Base-by-base conservation (phyloP, 179 eudicot genomes). In the Camellia oleifera region DNA sequence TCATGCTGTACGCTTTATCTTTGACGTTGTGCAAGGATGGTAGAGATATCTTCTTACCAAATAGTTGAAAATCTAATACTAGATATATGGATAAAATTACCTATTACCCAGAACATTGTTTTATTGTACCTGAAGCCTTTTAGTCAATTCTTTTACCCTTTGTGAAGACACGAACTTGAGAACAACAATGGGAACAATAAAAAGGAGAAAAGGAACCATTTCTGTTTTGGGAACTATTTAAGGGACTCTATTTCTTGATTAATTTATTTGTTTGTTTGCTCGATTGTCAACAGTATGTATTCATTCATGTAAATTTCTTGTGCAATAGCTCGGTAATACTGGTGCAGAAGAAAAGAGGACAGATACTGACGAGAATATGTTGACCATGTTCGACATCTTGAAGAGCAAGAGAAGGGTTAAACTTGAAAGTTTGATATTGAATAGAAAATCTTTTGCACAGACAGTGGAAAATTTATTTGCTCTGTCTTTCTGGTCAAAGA, bases 251-350 rank as follows among this genome's bases (percentile, higher is more conserved):
- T 63, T 42, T 18, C 11, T 50, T 58, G 77, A 12, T 42, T 57
- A 40, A 56, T 18, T 0, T 56, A 12, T 74, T 20, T 13, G 32
- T 46, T 74, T 75, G 46, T 63, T 20, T 76, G 71, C 71, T 65
- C 58, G 13, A 11, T 63, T 82, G 18, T 79, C 62, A 80, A 42
- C 81, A 86, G 90, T 20, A 20, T 20, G 23, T 20, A 20, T 20
- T 20, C 23, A 20, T 20, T 20, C 23, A 20, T 20, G 23, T 20
- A 20, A 20, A 20, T 20, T 20, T 20, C 23, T 20, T 20, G 23
- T 20, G 23, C 23, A 20, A 20, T 20, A 20, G 23, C 23, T 20
- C 23, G n/a, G n/a, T n/a, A n/a, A n/a, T n/a, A n/a, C n/a, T n/a
- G n/a, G n/a, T n/a, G n/a, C n/a, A n/a, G n/a, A n/a, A n/a, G 23